Evolutionary conservation across 164 flowering plant species (phyloP), one percentile per base, ranked within the genome.

Genomic region (Brasenia schreberi): DNA sequence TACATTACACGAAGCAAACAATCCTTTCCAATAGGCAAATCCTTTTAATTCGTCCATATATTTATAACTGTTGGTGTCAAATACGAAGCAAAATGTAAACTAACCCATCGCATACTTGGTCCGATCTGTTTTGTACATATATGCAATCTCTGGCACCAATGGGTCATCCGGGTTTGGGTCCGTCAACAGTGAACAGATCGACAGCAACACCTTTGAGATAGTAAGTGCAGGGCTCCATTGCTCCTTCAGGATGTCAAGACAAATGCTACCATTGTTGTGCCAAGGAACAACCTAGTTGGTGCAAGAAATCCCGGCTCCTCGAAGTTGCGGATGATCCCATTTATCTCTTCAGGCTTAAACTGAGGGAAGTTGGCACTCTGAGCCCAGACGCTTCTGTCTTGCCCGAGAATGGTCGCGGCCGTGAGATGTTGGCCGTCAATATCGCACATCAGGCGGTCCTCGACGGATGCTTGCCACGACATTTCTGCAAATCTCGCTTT

Each of bases 61-160:
- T 33, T 49, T 49, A 49, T 49, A 49, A 9, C 2, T 49, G 4
- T 9, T 49, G 10, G 10, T 3, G 16, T 14, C 56, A 49, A 9
- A 6, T 49, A 49, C 12, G 56, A 49, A 49, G 56, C 10, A 49
- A 9, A 9, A 3, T 49, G 10, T 14, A 9, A 6, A 49, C 72
- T 79, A 87, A 43, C 87, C 89, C 92, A 84, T 84, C 7, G 89
- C 92, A 33, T 78, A 76, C 76, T 76, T 76, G 76, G 60, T 63
- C 64, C 71, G 53, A 66, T 76, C 78, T 23, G 76, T 72, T 69
- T 76, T 76, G 73, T 76, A 76, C 76, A 76, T 73, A 67, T 76
- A 76, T 23, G 78, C 78, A 19, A 76, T 76, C 64, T 76, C 78
- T 23, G 76, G 78, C 64, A 72, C 78, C 71, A 76, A 56, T 18